These are phyloP conservation scores for Cryoendolithus antarcticus DNA, from an alignment of 2,329 filamentous ascomycete species.

Conservation along the genomic window DNA sequence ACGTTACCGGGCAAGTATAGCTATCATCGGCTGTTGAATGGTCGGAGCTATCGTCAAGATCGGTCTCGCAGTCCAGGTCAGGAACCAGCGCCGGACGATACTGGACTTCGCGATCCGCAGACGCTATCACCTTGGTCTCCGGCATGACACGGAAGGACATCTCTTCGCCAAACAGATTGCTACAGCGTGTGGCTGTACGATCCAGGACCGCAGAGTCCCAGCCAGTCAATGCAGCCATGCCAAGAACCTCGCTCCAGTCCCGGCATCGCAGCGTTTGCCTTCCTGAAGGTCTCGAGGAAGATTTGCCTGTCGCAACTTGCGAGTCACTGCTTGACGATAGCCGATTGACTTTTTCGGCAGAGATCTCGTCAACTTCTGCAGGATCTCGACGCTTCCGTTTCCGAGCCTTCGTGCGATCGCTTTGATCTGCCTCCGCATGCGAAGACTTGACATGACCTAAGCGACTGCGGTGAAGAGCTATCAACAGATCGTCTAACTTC, in stretches of 20 bases:
- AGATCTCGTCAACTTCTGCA: no score
- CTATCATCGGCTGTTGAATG: no score
- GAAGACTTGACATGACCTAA: conserved; percentile 10
- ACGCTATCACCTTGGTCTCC: conserved; percentile 6
- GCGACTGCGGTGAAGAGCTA: conserved; percentile 50
- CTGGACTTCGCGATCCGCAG: conserved; percentile 19
- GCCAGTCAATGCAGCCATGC: conserved; percentile 61
- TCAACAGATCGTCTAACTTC: conserved; percentile 57
- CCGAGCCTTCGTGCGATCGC: background rate
- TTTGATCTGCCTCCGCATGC: background rate
- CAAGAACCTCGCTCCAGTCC: conserved; percentile 79
- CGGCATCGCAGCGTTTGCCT: conserved; percentile 36
- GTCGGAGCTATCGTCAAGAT: background rate
- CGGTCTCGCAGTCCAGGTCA: conserved; percentile 12
- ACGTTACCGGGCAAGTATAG: no score
- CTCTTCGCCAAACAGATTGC: conserved; percentile 58
- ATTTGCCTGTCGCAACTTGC: no score
- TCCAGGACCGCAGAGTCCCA: conserved; percentile 54
- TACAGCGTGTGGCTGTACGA: conserved; percentile 61
- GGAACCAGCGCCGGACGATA: conserved; percentile 23
- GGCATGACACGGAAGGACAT: conserved; percentile 44
- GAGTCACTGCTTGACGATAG: background rate
- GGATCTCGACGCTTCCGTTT: conserved; percentile 3
- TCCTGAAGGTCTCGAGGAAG: background rate
- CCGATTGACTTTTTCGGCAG: conserved; percentile 1